Conservation (phyloP, 441 rosid genomes). For the Melastoma candidum region DNA sequence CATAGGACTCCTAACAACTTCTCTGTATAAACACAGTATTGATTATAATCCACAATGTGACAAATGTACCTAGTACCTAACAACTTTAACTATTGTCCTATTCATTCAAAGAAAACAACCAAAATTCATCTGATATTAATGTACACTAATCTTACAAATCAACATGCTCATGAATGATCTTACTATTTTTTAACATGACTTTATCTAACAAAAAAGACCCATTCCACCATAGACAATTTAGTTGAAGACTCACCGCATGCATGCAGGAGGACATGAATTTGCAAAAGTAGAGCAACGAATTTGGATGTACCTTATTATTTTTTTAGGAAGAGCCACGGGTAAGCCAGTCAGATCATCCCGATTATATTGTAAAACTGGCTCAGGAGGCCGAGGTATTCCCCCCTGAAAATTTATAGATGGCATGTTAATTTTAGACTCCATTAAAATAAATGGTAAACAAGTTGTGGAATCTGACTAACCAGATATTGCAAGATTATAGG, state of each 20-base stretch:
- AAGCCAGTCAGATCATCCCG: constrained; percentile 85
- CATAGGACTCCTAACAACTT: constrained; percentile 82
- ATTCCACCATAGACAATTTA: too few relatives aligned
- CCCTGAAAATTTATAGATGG: constrained; percentile 34
- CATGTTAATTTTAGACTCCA: too few relatives aligned
- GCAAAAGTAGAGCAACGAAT: too few relatives aligned
- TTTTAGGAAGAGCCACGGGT: constrained; percentile 72
- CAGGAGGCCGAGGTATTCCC: constrained; percentile 75
- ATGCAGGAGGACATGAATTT: too few relatives aligned
- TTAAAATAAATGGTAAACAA: too few relatives aligned
- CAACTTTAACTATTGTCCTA: background rate
- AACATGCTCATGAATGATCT: too few relatives aligned
- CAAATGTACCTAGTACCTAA: background rate
- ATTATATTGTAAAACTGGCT: constrained; percentile 54
- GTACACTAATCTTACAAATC: too few relatives aligned
- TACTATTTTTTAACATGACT: too few relatives aligned
- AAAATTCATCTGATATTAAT: too few relatives aligned
- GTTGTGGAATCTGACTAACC: constrained; percentile 38
- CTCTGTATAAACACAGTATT: constrained; percentile 36
- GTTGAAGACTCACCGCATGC: too few relatives aligned
- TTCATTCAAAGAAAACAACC: too few relatives aligned
- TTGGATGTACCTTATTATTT: constrained; percentile 43
- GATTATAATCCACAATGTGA: constrained; percentile 13
- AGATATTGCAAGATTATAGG: constrained; percentile 79
- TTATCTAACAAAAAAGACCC: too few relatives aligned